Conservation (phyloP, 495 filamentous ascomycete species). For the Durotheca rogersii region DNA sequence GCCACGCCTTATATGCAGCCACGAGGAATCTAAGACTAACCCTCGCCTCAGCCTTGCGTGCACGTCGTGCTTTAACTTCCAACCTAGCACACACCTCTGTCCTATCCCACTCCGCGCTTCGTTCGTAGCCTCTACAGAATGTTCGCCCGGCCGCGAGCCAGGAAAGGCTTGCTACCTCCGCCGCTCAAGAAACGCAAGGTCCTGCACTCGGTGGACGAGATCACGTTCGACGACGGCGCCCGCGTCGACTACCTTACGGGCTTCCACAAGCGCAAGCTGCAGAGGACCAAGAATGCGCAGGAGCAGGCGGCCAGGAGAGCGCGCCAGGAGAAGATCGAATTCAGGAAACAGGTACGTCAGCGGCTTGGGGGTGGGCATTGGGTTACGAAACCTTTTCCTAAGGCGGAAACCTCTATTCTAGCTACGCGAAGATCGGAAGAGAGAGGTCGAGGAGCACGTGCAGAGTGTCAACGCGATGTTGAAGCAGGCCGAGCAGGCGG, state of each 20-base stretch:
- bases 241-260: conserved; percentile 87
- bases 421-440: conserved; percentile 77
- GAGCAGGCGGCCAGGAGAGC: conserved; percentile 71
- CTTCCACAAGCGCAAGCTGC: conserved; percentile 92
- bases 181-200: conserved; percentile 66
- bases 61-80: neutral
- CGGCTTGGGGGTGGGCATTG: neutral
- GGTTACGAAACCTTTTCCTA: too few relatives aligned
- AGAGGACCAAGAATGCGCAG: conserved; percentile 78
- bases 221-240: conserved; percentile 76
- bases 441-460: conserved; percentile 77
- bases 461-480: conserved; percentile 66
- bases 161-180: conserved; percentile 48
- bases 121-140: conserved; percentile 26
- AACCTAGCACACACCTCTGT: neutral
- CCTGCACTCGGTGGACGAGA: conserved; percentile 64
- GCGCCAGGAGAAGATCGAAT: conserved; percentile 67
- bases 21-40: too few relatives aligned
- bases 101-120: neutral
- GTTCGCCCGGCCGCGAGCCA: conserved; percentile 52
- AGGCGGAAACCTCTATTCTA: conserved; percentile 40
- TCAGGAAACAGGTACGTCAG: conserved; percentile 66
- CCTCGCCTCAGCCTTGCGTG: too few relatives aligned
- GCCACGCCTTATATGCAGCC: too few relatives aligned
- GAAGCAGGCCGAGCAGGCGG: conserved; percentile 54